These are phyloP conservation scores for Carex myosuroides DNA, from an alignment of 176 grass and related monocot species.

Conservation along the genomic window DNA sequence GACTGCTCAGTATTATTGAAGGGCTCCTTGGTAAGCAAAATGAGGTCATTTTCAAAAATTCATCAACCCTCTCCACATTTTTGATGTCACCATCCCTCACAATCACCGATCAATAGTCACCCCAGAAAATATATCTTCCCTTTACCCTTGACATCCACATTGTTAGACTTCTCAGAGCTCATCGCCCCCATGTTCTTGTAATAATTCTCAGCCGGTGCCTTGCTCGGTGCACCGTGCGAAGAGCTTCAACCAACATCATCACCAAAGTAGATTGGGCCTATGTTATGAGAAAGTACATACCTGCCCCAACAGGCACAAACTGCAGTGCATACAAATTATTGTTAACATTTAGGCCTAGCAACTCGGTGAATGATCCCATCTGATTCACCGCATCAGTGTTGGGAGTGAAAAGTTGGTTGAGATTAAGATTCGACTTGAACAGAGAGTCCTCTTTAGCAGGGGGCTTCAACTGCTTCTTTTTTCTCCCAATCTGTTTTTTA, in stretches of 20 bases:
- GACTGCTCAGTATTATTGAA: too few species aligned
- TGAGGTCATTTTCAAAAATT: too few species aligned
- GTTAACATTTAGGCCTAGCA: not conserved
- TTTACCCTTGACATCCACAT: not conserved
- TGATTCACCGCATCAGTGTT: not conserved
- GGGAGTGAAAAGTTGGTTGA: not conserved
- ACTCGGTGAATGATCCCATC: not conserved
- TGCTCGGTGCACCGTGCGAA: not conserved
- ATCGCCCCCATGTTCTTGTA: not conserved
- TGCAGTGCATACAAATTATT: not conserved
- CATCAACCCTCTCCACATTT: not conserved
- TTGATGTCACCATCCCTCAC: not conserved
- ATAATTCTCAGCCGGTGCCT: not conserved
- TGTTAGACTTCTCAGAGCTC: not conserved
- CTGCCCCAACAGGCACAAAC: not conserved
- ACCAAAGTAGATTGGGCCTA: not conserved
- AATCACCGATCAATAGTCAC: too few species aligned
- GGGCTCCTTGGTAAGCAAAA: too few species aligned
- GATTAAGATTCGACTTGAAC: not conserved
- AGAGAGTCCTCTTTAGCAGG: too few species aligned
- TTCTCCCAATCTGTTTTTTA: too few species aligned
- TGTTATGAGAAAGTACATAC: not conserved
- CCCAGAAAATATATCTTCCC: too few species aligned
- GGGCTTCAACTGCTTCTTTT: too few species aligned
- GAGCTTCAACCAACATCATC: conserved; percentile 5